phyloP scores from a whole-genome alignment of 495 filamentous ascomycete species.

The Trichoderma erinaceum region DNA sequence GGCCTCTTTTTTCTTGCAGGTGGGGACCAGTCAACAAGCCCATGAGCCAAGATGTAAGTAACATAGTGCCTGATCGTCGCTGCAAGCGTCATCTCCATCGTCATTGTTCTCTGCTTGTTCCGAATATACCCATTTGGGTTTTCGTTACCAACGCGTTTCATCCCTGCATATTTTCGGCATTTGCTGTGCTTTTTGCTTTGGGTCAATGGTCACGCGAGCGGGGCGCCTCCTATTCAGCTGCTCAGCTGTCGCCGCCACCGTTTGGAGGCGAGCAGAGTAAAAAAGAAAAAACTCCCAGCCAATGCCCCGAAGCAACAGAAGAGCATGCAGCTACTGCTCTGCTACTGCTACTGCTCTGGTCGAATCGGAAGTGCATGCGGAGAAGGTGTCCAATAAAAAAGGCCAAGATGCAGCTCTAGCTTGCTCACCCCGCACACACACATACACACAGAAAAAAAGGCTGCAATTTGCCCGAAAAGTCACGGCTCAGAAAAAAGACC shows the following conservation, averaged over 20 bases:
- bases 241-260: not conserved
- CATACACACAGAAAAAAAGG: not conserved
- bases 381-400: not conserved
- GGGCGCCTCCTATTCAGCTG: constrained; percentile 10
- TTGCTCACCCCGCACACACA: not conserved
- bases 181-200: not conserved
- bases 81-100: constrained; percentile 9
- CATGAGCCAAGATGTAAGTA: constrained; percentile 91
- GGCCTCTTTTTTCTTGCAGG: constrained; percentile 24
- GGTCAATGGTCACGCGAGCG: constrained; percentile 13
- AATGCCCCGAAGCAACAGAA: not conserved
- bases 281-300: not conserved
- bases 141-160: not conserved
- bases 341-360: not conserved
- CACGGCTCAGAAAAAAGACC: not conserved
- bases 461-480: not conserved
- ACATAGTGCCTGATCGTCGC: constrained; percentile 7
- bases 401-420: constrained; percentile 7
- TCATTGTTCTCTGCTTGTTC: constrained; percentile 16
- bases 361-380: constrained; percentile 12
- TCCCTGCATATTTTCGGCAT: not conserved
- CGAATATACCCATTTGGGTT: constrained; percentile 3
- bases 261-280: not conserved
- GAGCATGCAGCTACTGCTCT: not conserved
- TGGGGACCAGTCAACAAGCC: constrained; percentile 92